These are phyloP conservation scores for Straminergon stramineum DNA, from an alignment of 225 moss, liverwort and hornwort genomes.

Conservation along the genomic window DNA sequence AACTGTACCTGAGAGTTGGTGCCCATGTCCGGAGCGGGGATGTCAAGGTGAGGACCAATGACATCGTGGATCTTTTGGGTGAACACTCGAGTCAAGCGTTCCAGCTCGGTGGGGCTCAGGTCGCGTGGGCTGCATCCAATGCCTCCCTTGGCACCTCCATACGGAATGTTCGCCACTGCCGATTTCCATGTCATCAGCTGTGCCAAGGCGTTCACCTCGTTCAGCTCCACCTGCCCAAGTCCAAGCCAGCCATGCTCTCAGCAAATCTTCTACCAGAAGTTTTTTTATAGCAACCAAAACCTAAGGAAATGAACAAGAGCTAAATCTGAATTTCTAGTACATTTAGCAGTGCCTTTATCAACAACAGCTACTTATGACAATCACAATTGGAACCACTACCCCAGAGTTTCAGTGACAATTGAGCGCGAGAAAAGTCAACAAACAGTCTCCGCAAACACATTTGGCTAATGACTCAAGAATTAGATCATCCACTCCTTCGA, in stretches of 20 bases:
- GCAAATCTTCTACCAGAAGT: neutral
- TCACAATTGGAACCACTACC: neutral
- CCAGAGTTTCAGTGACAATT: neutral
- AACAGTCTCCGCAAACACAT: neutral
- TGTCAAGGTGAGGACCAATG: conserved; percentile 79
- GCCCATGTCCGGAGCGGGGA: conserved; percentile 99
- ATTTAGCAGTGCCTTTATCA: neutral
- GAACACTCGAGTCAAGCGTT: conserved; percentile 87
- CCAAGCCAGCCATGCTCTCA: neutral
- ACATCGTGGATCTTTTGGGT: conserved; percentile 94
- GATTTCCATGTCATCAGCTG: conserved; percentile 99
- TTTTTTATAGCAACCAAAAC: neutral
- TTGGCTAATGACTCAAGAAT: neutral
- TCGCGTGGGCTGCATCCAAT: conserved; percentile 85
- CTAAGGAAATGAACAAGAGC: neutral
- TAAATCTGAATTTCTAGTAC: neutral
- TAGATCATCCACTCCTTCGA: neutral
- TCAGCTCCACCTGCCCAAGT: conserved; percentile 69
- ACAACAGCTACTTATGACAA: neutral
- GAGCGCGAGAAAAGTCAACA: neutral
- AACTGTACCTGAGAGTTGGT: conserved; percentile 69
- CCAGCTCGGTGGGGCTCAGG: conserved; percentile 65
- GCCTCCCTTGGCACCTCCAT: conserved; percentile 96
- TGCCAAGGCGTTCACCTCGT: conserved; percentile 90
- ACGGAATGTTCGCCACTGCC: conserved; percentile 90